phyloP scores from a whole-genome alignment of 2,329 filamentous ascomycete genomes.

The Cordyceps fumosorosea region DNA sequence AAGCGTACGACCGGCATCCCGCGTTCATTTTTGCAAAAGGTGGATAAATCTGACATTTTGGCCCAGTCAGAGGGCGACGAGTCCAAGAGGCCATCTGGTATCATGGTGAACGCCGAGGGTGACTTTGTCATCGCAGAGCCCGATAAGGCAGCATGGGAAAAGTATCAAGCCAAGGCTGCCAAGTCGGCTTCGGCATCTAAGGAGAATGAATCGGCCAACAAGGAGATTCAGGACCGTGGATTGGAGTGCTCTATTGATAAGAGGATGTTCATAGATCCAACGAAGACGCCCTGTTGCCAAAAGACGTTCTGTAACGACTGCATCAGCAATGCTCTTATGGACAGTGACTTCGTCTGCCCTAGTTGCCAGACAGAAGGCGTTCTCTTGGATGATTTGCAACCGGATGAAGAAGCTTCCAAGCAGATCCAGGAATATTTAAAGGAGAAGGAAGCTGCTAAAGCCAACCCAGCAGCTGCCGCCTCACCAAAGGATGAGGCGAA shows the following conservation, averaged over 20 bases:
- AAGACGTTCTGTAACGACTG: slow-evolving; percentile 99
- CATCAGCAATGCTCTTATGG: slow-evolving; percentile 97
- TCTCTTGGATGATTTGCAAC: slow-evolving; percentile 81
- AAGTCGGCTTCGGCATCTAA: slow-evolving; percentile 79
- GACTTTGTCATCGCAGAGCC: slow-evolving; percentile 96
- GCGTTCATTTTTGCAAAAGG: slow-evolving; percentile 87
- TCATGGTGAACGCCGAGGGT: slow-evolving; percentile 97
- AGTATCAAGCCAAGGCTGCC: slow-evolving; percentile 82
- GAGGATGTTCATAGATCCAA: slow-evolving; percentile 95
- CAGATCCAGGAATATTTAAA: slow-evolving; percentile 72
- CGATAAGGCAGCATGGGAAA: slow-evolving; percentile 92
- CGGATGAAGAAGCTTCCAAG: slow-evolving; percentile 70
- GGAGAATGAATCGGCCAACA: slow-evolving; percentile 71
- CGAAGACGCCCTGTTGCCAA: slow-evolving; percentile 97
- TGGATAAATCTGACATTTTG: slow-evolving; percentile 80
- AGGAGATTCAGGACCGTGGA: slow-evolving; percentile 80
- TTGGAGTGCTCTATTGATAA: slow-evolving; percentile 95
- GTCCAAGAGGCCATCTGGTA: slow-evolving; percentile 76
- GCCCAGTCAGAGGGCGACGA: slow-evolving; percentile 70
- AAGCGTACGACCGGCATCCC: slow-evolving; percentile 97
- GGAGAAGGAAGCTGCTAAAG: slow-evolving; percentile 48
- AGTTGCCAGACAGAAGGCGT: slow-evolving; percentile 86
- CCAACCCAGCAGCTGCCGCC: slow-evolving; percentile 26
- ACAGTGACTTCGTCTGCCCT: slow-evolving; percentile 95
- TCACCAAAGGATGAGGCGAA: slow-evolving; percentile 27